Evolutionary conservation across 495 filamentous ascomycete species (phyloP).

Genomic region (Tuber melanosporum): DNA sequence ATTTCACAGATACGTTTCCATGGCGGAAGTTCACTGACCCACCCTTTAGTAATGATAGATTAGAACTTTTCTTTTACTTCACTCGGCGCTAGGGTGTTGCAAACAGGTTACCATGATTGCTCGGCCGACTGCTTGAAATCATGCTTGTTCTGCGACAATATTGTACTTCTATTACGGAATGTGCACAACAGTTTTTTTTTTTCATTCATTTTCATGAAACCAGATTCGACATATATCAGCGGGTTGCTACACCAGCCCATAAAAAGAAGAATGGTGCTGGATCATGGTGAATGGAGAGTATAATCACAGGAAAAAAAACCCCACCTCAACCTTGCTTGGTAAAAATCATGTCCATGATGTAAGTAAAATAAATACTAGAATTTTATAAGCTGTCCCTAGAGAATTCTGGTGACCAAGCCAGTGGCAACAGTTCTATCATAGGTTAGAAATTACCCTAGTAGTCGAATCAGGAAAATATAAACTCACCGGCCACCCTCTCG

Average conservation of each 20-base stretch:
- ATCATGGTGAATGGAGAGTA: conserved; percentile 26
- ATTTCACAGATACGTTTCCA: conserved; percentile 37
- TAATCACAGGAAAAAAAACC: conserved; percentile 18
- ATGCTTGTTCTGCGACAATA: background rate
- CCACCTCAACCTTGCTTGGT: conserved; percentile 3
- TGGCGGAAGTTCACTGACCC: conserved; percentile 34
- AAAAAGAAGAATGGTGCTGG: background rate
- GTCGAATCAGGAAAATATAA: background rate
- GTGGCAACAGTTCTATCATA: conserved; percentile 68
- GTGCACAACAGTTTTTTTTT: background rate
- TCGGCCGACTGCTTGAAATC: background rate
- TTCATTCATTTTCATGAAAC: background rate
- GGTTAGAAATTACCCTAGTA: background rate
- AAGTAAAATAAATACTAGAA: background rate
- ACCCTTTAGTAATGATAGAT: background rate
- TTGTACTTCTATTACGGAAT: background rate
- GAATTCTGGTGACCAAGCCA: conserved; percentile 78
- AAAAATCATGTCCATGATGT: background rate
- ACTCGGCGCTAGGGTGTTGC: background rate
- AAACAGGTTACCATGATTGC: background rate
- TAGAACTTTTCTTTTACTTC: background rate
- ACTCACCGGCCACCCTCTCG: conserved; percentile 74
- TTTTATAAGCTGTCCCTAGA: conserved; percentile 49
- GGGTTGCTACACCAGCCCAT: background rate
- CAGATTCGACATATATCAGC: background rate